Percentiles rank a stretch among this genome's conserved stretches.
Evolutionary conservation across 2,329 filamentous ascomycete species (phyloP).

Genomic region (Colletotrichum gigasporum): DNA sequence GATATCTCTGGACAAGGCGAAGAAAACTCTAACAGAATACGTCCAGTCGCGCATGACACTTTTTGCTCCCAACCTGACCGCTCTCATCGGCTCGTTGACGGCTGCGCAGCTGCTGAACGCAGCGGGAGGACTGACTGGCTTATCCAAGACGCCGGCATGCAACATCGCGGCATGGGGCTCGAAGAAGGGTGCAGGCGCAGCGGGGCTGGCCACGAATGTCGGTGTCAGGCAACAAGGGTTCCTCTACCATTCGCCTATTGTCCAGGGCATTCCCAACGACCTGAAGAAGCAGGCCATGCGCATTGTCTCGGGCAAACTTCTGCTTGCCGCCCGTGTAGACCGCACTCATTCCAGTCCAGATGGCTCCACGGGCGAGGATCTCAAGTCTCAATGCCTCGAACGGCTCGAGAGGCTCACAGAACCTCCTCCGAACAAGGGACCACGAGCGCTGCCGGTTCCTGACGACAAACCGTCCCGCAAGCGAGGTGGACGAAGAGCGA

Average conservation of each 20-base stretch:
- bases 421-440: slow-evolving; percentile 87
- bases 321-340: slow-evolving; percentile 92
- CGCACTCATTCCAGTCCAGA: slow-evolving; percentile 83
- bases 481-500: slow-evolving; percentile 86
- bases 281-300: slow-evolving; percentile 94
- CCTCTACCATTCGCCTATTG: slow-evolving; percentile 90
- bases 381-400: slow-evolving; percentile 84
- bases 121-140: slow-evolving; percentile 85
- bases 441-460: slow-evolving; percentile 86
- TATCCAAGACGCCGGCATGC: slow-evolving; percentile 92
- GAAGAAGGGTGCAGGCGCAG: slow-evolving; percentile 79
- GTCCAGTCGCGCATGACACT: slow-evolving; percentile 97
- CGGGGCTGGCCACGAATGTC: slow-evolving; percentile 91
- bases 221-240: slow-evolving; percentile 92
- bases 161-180: slow-evolving; percentile 92
- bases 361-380: slow-evolving; percentile 82
- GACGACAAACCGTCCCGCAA: slow-evolving; percentile 96
- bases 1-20: slow-evolving; percentile 86
- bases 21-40: slow-evolving; percentile 88
- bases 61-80: slow-evolving; percentile 93
- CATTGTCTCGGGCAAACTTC: slow-evolving; percentile 91
- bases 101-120: slow-evolving; percentile 97
- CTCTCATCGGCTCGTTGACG: slow-evolving; percentile 89
- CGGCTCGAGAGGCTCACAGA: slow-evolving; percentile 93
- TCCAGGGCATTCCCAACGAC: slow-evolving; percentile 82